A percentile compares a stretch with the other conserved stretches of the same genome.
These are phyloP conservation scores for Colletotrichum zoysiae DNA, from an alignment of 2,329 filamentous ascomycete genomes.

Conservation along the genomic window DNA sequence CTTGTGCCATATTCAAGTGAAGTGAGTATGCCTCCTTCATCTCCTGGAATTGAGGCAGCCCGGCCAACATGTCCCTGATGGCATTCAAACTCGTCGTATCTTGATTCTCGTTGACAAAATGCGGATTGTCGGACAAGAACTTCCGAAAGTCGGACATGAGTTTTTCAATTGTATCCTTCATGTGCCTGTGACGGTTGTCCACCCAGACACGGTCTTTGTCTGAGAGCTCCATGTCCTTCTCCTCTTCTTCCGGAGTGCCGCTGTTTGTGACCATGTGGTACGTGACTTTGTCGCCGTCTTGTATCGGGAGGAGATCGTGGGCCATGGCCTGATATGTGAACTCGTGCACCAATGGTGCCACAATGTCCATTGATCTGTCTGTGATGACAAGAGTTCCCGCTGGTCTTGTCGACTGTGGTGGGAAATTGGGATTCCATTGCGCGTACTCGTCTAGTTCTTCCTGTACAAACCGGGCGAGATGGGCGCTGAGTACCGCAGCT, in stretches of 20 bases:
- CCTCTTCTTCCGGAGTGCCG: constrained; percentile 75
- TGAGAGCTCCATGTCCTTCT: constrained; percentile 90
- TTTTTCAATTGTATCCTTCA: constrained; percentile 97
- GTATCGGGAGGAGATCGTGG: constrained; percentile 89
- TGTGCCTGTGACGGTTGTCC: constrained; percentile 92
- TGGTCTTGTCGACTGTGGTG: constrained; percentile 81
- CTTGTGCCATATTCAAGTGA: constrained; percentile 95
- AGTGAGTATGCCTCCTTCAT: constrained; percentile 96
- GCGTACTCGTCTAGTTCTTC: constrained; percentile 92
- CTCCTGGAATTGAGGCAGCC: constrained; percentile 92
- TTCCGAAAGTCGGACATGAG: constrained; percentile 92
- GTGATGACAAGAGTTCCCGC: constrained; percentile 87
- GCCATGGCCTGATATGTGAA: constrained; percentile 99
- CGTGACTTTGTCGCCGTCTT: constrained; percentile 88
- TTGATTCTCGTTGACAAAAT: constrained; percentile 83
- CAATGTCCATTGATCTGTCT: constrained; percentile 92
- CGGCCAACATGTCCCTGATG: constrained; percentile 97
- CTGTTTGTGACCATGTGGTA: constrained; percentile 86
- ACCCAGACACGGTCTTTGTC: constrained; percentile 97
- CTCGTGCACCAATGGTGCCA: constrained; percentile 90
- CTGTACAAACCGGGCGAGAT: constrained; percentile 91
- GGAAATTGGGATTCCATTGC: constrained; percentile 86
- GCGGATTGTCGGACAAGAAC: constrained; percentile 90
- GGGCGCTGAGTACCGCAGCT: constrained; percentile 86
- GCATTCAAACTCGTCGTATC: constrained; percentile 84